Conservation (phyloP, 2,329 filamentous ascomycete species). For the Colletotrichum echinochloae region DNA sequence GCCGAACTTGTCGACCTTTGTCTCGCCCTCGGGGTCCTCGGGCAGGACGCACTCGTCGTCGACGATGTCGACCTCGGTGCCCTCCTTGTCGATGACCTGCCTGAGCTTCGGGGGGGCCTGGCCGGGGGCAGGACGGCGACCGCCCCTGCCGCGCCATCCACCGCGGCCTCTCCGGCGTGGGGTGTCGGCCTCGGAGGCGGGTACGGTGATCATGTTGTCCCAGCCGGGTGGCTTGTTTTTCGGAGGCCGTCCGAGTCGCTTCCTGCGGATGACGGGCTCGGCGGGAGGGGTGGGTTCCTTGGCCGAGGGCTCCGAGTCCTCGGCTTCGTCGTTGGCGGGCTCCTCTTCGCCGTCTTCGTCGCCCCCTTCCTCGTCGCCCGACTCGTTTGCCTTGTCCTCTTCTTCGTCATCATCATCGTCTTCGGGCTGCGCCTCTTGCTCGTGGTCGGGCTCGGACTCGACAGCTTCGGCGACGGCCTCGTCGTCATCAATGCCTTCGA, state of each 20-base stretch:
- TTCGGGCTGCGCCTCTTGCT: constrained; percentile 42
- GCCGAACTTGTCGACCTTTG: constrained; percentile 92
- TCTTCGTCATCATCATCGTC: constrained; percentile 59
- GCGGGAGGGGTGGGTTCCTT: constrained; percentile 69
- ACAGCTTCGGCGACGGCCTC: constrained; percentile 53
- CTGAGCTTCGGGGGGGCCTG: constrained; percentile 81
- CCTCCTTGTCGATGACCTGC: constrained; percentile 92
- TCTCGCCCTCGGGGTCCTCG: constrained; percentile 88
- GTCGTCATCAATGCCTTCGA: constrained; percentile 54
- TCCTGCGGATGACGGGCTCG: constrained; percentile 73
- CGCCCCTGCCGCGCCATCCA: constrained; percentile 78
- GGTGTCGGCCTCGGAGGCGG: constrained; percentile 66
- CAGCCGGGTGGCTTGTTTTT: constrained; percentile 87
- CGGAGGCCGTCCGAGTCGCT: constrained; percentile 85
- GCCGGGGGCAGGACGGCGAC: constrained; percentile 74
- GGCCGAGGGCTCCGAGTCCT: constrained; percentile 53
- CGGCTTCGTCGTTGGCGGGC: constrained; percentile 57
- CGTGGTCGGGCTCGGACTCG: constrained; percentile 43
- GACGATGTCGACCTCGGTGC: constrained; percentile 89
- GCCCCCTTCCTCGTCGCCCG: constrained; percentile 59
- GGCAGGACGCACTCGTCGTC: constrained; percentile 93
- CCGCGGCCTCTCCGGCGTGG: constrained; percentile 75
- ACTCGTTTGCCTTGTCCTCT: constrained; percentile 52
- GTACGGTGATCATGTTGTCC: constrained; percentile 71
- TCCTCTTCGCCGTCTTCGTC: constrained; percentile 66